Evolutionary conservation across 2,329 filamentous ascomycete species (phyloP), one percentile per base, ranked within the genome.

Genomic region (Magnaporthales sp.): DNA sequence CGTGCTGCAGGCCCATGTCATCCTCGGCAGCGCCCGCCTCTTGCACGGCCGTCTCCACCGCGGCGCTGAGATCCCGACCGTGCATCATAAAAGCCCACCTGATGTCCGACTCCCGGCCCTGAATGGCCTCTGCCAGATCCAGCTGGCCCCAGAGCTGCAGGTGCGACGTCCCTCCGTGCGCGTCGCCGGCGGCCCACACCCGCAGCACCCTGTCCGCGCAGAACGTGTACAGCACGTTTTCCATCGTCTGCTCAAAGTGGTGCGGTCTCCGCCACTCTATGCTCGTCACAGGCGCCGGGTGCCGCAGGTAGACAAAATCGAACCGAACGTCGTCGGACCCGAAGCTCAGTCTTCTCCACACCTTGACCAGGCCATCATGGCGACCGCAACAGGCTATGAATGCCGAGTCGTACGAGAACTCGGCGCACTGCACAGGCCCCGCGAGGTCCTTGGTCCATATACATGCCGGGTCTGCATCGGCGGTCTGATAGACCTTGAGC

Each of bases 141-240:
- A 99, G 86, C 66, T 89, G 85, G 1, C 89, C 89, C 88, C 93
- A 96, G 51, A 96, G 83, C 66, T 91, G 86, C 74, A 97, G 81
- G 5, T 90, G 86, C 3, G 56, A 27, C 24, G 56, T 27, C 65
- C 64, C 62, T 24, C 88, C 86, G 71, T 90, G 86, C 51, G 87
- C 84, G 68, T 96, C 91, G 5, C 87, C 88, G 9, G 89, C 85
- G 0, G 90, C 89, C 94, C 94, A 99, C 56, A 97, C 85, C 62
- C 93, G 86, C 69, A 98, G 80, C 64, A 89, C 81, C 67, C 90
- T 88, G 75, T 99, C 95, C 15, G 87, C 84, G 71, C 92, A 96
- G 70, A 93, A 87, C 0, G 95, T 97, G 74, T 97, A 98, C 1
- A 99, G 83, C 0, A 96, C 89, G 76, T 97, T 95, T 54, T 95